A percentile compares a stretch with the other conserved stretches of the same genome.
Conservation (phyloP, 192 early-diverging fungal genomes). For the Coemansia sp. region DNA sequence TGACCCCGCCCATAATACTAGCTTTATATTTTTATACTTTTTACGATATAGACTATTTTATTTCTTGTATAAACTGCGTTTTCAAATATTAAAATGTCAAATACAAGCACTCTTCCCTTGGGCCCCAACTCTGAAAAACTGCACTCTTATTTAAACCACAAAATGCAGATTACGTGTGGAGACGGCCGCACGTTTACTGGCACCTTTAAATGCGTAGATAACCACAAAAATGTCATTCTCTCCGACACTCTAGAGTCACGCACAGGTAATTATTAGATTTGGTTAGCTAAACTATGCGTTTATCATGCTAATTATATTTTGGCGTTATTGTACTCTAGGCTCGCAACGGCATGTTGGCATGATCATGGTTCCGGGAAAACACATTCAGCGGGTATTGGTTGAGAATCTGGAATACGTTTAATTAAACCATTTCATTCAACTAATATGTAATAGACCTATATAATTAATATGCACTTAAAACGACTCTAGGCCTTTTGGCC, state of each 20-base stretch:
- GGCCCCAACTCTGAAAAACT: constrained; percentile 14
- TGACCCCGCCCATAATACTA: too few species aligned
- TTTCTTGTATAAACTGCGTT: too few species aligned
- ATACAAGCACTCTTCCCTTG: not conserved
- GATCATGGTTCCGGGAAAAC: constrained; percentile 51
- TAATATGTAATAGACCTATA: too few species aligned
- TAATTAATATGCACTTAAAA: not conserved
- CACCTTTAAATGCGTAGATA: constrained; percentile 45
- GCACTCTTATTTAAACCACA: constrained; percentile 35
- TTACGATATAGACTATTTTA: too few species aligned
- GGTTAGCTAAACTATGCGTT: too few species aligned
- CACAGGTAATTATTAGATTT: constrained; percentile 19
- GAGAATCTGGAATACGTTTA: constrained; percentile 21
- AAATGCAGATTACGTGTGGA: constrained; percentile 29
- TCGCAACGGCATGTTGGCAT: constrained; percentile 46
- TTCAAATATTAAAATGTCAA: too few species aligned
- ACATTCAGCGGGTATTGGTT: constrained; percentile 34
- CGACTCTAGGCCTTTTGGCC: constrained; percentile 27
- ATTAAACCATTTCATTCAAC: not conserved
- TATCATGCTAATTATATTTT: too few species aligned
- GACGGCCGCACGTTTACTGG: constrained; percentile 42
- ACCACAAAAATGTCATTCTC: constrained; percentile 36
- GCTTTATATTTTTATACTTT: too few species aligned
- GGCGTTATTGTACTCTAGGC: constrained; percentile 12
- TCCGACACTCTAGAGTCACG: constrained; percentile 36